Evolutionary conservation across 1,284 basidiomycete genomes (phyloP).

Genomic region (Puccinia coronata): DNA sequence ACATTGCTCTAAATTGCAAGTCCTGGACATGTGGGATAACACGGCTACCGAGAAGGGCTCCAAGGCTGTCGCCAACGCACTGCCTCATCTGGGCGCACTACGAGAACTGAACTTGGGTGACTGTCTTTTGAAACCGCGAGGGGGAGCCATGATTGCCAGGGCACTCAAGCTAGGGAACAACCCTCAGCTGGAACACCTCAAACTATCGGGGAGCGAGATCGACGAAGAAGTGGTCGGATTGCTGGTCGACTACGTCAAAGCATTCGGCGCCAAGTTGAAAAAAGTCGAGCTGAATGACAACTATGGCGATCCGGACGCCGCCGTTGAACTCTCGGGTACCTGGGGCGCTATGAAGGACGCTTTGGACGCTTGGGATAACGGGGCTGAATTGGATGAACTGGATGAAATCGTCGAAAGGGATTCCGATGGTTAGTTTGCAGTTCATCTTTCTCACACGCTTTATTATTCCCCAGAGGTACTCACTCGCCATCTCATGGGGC

Average conservation of each 20-base stretch:
- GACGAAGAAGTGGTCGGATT: conserved; percentile 70
- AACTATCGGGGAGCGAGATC: conserved; percentile 87
- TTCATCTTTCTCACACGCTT: background rate
- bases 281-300: conserved; percentile 84
- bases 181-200: conserved; percentile 71
- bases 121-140: conserved; percentile 74
- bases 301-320: conserved; percentile 60
- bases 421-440: conserved; percentile 31
- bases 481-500: conserved; percentile 71
- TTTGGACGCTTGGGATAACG: conserved; percentile 46
- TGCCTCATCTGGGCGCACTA: conserved; percentile 73
- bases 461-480: conserved; percentile 61
- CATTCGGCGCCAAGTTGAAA: conserved; percentile 66
- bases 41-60: conserved; percentile 78
- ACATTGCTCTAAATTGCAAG: conserved; percentile 69
- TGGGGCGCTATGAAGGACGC: conserved; percentile 49
- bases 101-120: conserved; percentile 84
- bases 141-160: conserved; percentile 68
- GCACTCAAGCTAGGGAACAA: conserved; percentile 68
- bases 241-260: conserved; percentile 69
- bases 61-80: conserved; percentile 71
- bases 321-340: conserved; percentile 33
- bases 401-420: conserved; percentile 48
- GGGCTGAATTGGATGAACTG: conserved; percentile 49
- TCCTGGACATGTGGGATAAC: conserved; percentile 94